These are phyloP conservation scores for Penicillium cosmopolitanum DNA, from an alignment of 495 filamentous ascomycete species.

Conservation along the genomic window DNA sequence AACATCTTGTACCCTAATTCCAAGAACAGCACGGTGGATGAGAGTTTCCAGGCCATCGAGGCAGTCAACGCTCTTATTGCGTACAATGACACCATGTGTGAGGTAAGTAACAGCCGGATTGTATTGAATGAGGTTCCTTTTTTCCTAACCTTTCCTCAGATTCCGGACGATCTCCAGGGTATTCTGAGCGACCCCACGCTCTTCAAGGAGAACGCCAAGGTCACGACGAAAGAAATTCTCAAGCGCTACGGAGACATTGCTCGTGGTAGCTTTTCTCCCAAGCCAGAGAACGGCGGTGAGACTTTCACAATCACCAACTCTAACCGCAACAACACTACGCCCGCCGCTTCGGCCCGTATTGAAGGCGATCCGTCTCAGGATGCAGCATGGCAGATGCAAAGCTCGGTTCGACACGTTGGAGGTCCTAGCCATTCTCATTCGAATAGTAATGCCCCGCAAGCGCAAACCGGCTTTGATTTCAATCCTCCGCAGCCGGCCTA, in stretches of 20 bases:
- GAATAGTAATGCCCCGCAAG: conserved; percentile 30
- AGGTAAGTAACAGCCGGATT: conserved; percentile 62
- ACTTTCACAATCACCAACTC: conserved; percentile 48
- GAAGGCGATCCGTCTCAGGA: conserved; percentile 78
- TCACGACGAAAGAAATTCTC: conserved; percentile 96
- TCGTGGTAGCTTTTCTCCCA: conserved; percentile 57
- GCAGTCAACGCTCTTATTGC: conserved; percentile 87
- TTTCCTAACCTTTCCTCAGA: conserved; percentile 52
- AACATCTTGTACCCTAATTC: conserved; percentile 85
- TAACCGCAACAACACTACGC: conserved; percentile 42
- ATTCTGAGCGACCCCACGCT: conserved; percentile 82
- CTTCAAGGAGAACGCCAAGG: conserved; percentile 78
- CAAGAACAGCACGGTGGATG: conserved; percentile 70
- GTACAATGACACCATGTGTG: conserved; percentile 93
- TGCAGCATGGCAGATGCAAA: conserved; percentile 77
- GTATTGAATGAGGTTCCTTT: conserved; percentile 7
- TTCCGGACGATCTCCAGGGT: conserved; percentile 87
- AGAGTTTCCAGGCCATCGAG: conserved; percentile 89
- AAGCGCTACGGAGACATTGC: conserved; percentile 82
- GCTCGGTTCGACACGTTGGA: conserved; percentile 76
- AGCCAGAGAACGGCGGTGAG: conserved; percentile 61
- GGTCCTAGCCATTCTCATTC: conserved; percentile 55
- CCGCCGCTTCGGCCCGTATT: conserved; percentile 58
- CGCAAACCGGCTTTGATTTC: conserved; percentile 37
- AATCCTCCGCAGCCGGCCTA: conserved; percentile 31